Conservation (phyloP, 164 flowering plant species). For the Piper longum region DNA sequence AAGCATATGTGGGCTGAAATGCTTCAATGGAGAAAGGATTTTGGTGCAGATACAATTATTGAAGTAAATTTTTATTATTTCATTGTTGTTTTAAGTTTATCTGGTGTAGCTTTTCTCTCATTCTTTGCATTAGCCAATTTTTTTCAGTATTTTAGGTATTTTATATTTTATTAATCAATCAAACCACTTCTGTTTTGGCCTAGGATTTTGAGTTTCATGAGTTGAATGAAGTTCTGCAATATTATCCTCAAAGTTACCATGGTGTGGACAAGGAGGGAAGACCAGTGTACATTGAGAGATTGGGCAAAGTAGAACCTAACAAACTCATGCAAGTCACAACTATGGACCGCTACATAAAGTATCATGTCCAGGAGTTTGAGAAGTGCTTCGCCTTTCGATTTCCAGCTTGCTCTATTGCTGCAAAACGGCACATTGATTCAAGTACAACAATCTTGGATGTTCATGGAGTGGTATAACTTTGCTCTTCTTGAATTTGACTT, state of each 20-base stretch:
- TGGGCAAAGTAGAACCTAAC: constrained; percentile 52
- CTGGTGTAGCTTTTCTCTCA: not conserved
- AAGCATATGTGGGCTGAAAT: constrained; percentile 95
- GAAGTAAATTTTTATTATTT: constrained; percentile 33
- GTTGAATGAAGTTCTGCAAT: constrained; percentile 43
- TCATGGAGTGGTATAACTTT: constrained; percentile 53
- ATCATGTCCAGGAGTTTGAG: constrained; percentile 81
- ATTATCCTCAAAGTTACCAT: constrained; percentile 78
- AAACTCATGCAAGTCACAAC: constrained; percentile 72
- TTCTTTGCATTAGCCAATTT: not conserved
- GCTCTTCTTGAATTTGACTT: not conserved
- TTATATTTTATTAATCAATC: too few relatives aligned
- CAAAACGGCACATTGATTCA: constrained; percentile 56
- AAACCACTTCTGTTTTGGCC: not conserved
- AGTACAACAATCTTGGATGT: constrained; percentile 74
- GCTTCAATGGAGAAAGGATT: constrained; percentile 87
- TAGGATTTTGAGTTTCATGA: constrained; percentile 73
- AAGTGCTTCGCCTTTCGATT: constrained; percentile 41
- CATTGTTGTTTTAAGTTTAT: not conserved
- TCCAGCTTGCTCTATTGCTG: constrained; percentile 81
- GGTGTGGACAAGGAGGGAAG: constrained; percentile 78
- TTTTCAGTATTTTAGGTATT: not conserved
- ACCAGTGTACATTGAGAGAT: constrained; percentile 60
- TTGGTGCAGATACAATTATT: constrained; percentile 60
- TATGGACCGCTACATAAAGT: constrained; percentile 58